phyloP scores from a whole-genome alignment of 2,329 filamentous ascomycete species.

The Hypomyces rosellus region DNA sequence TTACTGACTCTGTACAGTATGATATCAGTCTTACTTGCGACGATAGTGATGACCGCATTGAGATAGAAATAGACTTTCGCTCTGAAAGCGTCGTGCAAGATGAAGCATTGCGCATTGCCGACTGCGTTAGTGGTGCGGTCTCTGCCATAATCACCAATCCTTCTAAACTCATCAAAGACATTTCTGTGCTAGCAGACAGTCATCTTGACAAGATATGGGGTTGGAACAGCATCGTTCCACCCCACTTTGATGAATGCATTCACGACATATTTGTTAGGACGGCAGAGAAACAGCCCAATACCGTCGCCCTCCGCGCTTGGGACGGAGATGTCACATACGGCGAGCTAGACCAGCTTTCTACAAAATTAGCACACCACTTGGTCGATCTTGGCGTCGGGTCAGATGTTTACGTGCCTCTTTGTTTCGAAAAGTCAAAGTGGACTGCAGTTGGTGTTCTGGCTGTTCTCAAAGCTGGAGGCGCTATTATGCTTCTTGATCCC shows the following conservation, averaged over 20 bases:
- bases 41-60: neutral
- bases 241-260: neutral
- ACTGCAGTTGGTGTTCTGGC: constrained; percentile 12
- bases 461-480: constrained; percentile 2
- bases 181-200: no score
- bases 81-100: neutral
- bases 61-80: neutral
- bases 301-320: constrained; percentile 17
- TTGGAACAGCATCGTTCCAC: no score
- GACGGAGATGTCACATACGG: constrained; percentile 18
- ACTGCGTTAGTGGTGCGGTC: neutral
- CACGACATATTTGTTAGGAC: neutral
- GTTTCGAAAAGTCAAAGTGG: constrained; percentile 15
- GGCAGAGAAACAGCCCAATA: neutral
- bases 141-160: neutral
- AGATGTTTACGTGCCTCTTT: constrained; percentile 14
- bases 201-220: no score
- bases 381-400: constrained; percentile 18
- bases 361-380: neutral
- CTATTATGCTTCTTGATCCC: no score
- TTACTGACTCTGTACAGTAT: neutral
- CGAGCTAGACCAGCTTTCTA: constrained; percentile 14
- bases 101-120: neutral
- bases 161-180: neutral
- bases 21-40: neutral